Base-by-base conservation (phyloP, 2,329 filamentous ascomycete species). In the Magnaporthiopsis poae region DNA sequence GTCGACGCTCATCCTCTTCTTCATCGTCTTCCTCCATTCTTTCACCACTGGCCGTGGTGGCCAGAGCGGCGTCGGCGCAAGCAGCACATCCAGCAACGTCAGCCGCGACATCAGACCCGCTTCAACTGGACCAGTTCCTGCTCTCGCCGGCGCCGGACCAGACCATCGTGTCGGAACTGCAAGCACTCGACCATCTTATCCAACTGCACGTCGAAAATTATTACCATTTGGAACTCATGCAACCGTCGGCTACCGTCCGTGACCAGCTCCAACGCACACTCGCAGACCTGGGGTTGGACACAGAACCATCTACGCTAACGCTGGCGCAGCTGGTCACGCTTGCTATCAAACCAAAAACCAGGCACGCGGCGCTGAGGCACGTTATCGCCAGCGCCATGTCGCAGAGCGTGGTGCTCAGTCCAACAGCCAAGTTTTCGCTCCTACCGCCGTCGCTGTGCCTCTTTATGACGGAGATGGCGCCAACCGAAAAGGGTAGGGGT, bases 171-270 rank as follows among this genome's bases (percentile, higher is more conserved):
- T 61, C 67, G 4, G 77, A 79, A 61, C 67, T 80, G 7, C 68
- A 71, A 4, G 72, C 76, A 0, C 66, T 80, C 2, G 72, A 72
- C 1, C 70, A 74, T 5, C 73, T 80, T 5, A 74, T 81, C 13
- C 72, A 75, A 35, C 73, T 77, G 56, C 80, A 81, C 67, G 75
- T 79, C 59, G 74, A 80, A 65, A 75, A 71, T 65, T 70, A 79
- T 64, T 81, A 80, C 64, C 77, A 78, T 65, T 62, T 69, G 0
- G 67, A 73, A 0, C 71, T 71, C 0, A 67, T 76, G 4, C 67
- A 71, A 0, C 39, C 39, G 39, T 46, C 39, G 39, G 15, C 62
- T 3, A 60, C 62, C 5, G 70, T 69, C 66, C 11, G 63, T 0
- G 66, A 67, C 15, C 62, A 66, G 2, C 70, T 78, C 9, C 66